Conservation (phyloP, 2,329 filamentous ascomycete species). For the Leptographium galeiforme region DNA sequence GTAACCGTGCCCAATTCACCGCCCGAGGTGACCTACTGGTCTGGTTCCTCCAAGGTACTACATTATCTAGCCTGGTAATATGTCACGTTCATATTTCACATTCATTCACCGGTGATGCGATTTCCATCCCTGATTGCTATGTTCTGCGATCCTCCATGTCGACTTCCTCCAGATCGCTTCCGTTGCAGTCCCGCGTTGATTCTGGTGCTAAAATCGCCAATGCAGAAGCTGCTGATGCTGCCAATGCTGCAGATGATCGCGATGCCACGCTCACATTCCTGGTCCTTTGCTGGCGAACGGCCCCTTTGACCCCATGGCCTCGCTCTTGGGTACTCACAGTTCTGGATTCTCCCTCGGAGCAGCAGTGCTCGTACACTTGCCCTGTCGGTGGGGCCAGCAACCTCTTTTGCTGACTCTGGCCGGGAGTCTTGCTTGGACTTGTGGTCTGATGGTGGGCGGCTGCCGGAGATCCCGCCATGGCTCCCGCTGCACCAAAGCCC, state of each 20-base stretch:
- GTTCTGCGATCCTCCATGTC: no score
- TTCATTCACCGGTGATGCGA: no score
- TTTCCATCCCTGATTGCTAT: no score
- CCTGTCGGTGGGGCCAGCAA: conserved; percentile 19
- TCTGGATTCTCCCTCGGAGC: conserved; percentile 24
- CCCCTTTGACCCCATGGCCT: no score
- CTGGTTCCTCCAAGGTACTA: not conserved
- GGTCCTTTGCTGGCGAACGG: no score
- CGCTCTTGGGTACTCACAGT: conserved; percentile 10
- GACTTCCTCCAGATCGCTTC: no score
- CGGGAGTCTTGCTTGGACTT: not conserved
- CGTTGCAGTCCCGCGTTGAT: no score
- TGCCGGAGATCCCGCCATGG: conserved; percentile 8
- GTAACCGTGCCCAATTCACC: conserved; percentile 4
- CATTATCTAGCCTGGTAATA: not conserved
- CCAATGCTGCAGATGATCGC: no score
- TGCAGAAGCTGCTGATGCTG: no score
- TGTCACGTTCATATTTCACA: no score
- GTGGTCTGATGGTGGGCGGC: not conserved
- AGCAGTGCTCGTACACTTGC: conserved; percentile 33
- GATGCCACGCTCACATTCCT: no score
- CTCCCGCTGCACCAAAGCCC: conserved; percentile 19
- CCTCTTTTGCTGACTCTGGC: not conserved
- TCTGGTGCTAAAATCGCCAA: no score
- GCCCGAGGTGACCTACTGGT: not conserved